Evolutionary conservation across 2,329 filamentous ascomycete genomes (phyloP), one percentile per base, ranked within the genome.

Genomic region (Aphanoascus verrucosus): DNA sequence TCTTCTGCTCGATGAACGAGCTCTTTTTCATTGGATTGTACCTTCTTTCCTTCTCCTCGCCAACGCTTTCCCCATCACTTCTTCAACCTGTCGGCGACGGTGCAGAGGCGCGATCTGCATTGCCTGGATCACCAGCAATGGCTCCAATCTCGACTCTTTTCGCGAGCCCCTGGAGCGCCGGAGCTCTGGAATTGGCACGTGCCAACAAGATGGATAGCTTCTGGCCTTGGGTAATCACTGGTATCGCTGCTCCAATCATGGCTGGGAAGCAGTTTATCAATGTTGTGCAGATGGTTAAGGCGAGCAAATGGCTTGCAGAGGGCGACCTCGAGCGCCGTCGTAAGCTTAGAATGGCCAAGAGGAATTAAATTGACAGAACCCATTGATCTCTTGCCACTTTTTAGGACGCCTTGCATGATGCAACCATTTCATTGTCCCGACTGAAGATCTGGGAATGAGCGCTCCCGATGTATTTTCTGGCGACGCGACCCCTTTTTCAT

Each of bases 1-100:
- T 88, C 57, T 87, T 88, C 72, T 98, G 93, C 76, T 78, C 82
- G 55, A 74, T 94, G 60, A 98, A 98, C 70, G 93, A 98, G 72
- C 74, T 90, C 59, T 98, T 96, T 79, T 98, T 98, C 78, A 96
- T 98, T 67, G 90, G 88, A 31, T 82, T 98, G 57, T 98, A 98
- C 74, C 85, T 98, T 52, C 84, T 98, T 56, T 96, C 90, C 63
- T 98, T 98, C 77, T 94, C 87, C 55, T 94, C 88, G 54, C 91
- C 91, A 1, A 80, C 83, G 37, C 81, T 97, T 53, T 93, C 88
- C 1, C 91, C 93, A 1, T 88, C 88, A 55, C 84, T 97, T 50
- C 82, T 84, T 54, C 74, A 81, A 62, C 75, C 80, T 11, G 75
- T 82, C 40, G 77, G 82, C 57, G 73, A 77, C 51, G 65, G 68